A percentile compares a stretch with the other conserved stretches of the same genome.
Evolutionary conservation across 805 yeast genomes (phyloP).

Genomic region (Saccharomycopsis malanga): DNA sequence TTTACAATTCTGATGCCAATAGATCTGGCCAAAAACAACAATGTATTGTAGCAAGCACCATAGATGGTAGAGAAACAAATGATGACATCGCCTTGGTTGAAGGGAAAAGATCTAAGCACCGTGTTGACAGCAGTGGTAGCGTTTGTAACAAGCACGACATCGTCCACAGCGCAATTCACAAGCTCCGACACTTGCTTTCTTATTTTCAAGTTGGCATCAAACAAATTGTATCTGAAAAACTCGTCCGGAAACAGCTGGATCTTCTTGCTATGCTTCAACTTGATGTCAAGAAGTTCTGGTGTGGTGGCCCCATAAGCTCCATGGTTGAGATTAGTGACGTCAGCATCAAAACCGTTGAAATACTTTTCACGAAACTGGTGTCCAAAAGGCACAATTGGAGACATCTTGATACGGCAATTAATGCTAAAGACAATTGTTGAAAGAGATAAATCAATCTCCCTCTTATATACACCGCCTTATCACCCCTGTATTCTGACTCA

Average conservation of each 20-base stretch:
- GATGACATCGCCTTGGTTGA: slow-evolving; percentile 44
- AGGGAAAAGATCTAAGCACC: slow-evolving; percentile 47
- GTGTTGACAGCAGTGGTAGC: slow-evolving; percentile 57
- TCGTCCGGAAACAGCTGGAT: slow-evolving; percentile 42
- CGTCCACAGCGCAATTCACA: slow-evolving; percentile 40
- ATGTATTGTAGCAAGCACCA: slow-evolving; percentile 47
- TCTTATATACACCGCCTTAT: too few species aligned
- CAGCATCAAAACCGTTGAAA: slow-evolving; percentile 37
- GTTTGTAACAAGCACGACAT: slow-evolving; percentile 48
- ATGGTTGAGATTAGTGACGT: slow-evolving; percentile 46
- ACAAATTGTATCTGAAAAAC: slow-evolving; percentile 30
- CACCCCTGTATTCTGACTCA: too few species aligned
- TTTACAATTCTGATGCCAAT: slow-evolving; percentile 25
- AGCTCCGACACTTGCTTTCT: slow-evolving; percentile 35
- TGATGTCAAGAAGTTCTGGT: slow-evolving; percentile 36
- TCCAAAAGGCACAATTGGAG: slow-evolving; percentile 37
- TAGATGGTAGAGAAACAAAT: slow-evolving; percentile 45
- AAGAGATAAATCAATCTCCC: too few species aligned
- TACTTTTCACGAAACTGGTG: slow-evolving; percentile 39
- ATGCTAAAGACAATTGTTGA: too few species aligned
- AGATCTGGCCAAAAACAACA: slow-evolving; percentile 33
- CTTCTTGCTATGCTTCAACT: slow-evolving; percentile 26
- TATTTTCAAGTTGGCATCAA: slow-evolving; percentile 29
- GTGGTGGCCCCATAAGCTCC: slow-evolving; percentile 62
- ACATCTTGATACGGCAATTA: too few species aligned